A percentile compares a stretch with the other conserved stretches of the same genome.
phyloP scores from a whole-genome alignment of 768 basidiomycete species.

The Peribolospora kevripleyi region DNA sequence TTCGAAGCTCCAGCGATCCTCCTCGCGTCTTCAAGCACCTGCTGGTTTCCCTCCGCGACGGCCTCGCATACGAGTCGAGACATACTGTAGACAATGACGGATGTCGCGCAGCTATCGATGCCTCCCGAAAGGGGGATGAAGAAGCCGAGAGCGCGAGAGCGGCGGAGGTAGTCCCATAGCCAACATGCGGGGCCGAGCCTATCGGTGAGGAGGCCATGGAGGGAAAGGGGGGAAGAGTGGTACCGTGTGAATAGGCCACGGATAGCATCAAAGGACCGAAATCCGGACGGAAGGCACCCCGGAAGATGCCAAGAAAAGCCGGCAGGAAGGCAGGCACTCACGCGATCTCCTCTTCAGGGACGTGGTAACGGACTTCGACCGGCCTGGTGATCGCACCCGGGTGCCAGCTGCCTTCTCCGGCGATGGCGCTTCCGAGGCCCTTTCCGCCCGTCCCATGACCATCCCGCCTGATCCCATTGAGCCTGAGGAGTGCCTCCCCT shows the following conservation, averaged over 20 bases:
- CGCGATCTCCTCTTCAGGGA: constrained; percentile 94
- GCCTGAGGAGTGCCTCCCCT: constrained; percentile 30
- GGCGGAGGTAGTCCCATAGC: constrained; percentile 97
- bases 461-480: constrained; percentile 19
- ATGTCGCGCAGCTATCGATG: constrained; percentile 91
- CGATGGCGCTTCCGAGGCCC: no score
- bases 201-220: background rate
- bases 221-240: background rate
- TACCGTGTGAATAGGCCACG: background rate
- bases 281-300: background rate
- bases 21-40: constrained; percentile 74
- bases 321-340: constrained; percentile 23
- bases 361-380: constrained; percentile 45
- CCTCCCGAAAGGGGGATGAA: constrained; percentile 89
- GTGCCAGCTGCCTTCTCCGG: no score
- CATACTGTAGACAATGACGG: constrained; percentile 90
- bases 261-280: background rate
- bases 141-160: constrained; percentile 81
- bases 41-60: constrained; percentile 58
- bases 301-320: background rate
- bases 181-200: constrained; percentile 95
- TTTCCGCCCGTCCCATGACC: no score
- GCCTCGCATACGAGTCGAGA: constrained; percentile 71
- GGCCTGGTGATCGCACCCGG: constrained; percentile 19
- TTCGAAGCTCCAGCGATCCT: constrained; percentile 50